Conservation (phyloP, 345 rosid genomes). For the Hirschfeldia incana region DNA sequence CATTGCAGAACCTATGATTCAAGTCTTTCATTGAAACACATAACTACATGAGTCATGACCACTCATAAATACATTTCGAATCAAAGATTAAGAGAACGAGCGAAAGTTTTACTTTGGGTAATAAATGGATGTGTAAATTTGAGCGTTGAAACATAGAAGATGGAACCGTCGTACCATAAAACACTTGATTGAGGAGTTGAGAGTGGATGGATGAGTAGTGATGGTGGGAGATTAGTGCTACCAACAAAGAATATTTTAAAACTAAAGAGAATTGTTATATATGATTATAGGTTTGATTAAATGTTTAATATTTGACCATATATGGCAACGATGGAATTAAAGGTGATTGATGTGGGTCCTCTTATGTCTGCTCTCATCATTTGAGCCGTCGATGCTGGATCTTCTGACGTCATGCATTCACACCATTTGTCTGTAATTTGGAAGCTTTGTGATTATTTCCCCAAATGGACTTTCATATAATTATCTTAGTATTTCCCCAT, state of each 20-base stretch:
- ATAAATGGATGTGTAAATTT: neutral
- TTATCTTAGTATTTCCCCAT: slow-evolving; percentile 15
- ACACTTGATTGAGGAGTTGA: slow-evolving; percentile 23
- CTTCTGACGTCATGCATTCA: slow-evolving; percentile 34
- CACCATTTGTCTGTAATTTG: slow-evolving; percentile 33
- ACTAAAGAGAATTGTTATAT: slow-evolving; percentile 1
- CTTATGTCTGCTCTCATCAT: slow-evolving; percentile 34
- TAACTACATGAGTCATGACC: neutral
- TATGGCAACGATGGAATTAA: slow-evolving; percentile 27
- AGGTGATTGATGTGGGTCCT: slow-evolving; percentile 36
- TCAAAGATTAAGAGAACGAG: neutral
- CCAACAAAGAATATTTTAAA: neutral
- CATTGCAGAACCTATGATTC: neutral
- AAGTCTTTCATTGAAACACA: neutral
- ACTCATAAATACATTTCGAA: neutral
- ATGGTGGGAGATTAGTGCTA: slow-evolving; percentile 36
- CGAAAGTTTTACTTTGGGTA: neutral
- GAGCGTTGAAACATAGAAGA: slow-evolving; percentile 20
- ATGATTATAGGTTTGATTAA: slow-evolving; percentile 39
- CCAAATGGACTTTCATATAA: slow-evolving; percentile 21
- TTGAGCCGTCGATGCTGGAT: slow-evolving; percentile 43
- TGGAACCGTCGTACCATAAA: slow-evolving; percentile 14
- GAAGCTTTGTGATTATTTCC: slow-evolving; percentile 32
- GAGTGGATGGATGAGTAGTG: slow-evolving; percentile 23
- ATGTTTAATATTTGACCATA: slow-evolving; percentile 31